These are phyloP conservation scores for Apiospora sp. DNA, from an alignment of 2,329 filamentous ascomycete species.

Conservation along the genomic window DNA sequence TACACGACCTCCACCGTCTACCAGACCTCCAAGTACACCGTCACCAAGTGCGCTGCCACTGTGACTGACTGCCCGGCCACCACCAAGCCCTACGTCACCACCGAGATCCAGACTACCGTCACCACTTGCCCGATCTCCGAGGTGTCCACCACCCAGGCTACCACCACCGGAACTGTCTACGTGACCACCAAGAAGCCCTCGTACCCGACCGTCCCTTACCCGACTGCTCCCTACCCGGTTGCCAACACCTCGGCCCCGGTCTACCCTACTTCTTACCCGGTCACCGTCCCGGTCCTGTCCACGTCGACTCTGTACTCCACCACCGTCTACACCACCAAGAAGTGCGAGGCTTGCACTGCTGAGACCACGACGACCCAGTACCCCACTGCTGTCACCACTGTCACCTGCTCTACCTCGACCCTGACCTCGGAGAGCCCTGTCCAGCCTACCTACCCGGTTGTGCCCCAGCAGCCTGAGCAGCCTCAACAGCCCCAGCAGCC, in stretches of 20 bases:
- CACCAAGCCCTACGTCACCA: conserved; percentile 18
- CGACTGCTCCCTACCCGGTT: neutral
- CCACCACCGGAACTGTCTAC: neutral
- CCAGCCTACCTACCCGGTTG: neutral
- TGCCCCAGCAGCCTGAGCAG: neutral
- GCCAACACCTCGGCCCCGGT: neutral
- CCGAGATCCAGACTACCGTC: conserved; percentile 6
- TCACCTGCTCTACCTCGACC: neutral
- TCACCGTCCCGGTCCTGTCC: neutral
- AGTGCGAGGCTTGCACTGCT: conserved; percentile 7
- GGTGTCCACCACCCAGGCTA: conserved; percentile 4
- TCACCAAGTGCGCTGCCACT: conserved; percentile 11
- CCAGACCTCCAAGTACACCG: neutral
- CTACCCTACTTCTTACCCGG: conserved; percentile 6
- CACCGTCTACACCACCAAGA: conserved; percentile 1
- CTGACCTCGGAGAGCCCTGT: neutral
- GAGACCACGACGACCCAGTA: neutral
- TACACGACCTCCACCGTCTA: conserved; percentile 1
- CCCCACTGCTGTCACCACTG: neutral
- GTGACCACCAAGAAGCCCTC: neutral
- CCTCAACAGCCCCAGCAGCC: neutral
- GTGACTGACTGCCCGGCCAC: conserved; percentile 18
- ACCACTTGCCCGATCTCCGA: conserved; percentile 1
- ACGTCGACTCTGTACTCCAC: conserved; percentile 1
- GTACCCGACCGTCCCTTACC: neutral